phyloP scores from a whole-genome alignment of 192 early-diverging fungal genomes.

The Backusella australiensis region DNA sequence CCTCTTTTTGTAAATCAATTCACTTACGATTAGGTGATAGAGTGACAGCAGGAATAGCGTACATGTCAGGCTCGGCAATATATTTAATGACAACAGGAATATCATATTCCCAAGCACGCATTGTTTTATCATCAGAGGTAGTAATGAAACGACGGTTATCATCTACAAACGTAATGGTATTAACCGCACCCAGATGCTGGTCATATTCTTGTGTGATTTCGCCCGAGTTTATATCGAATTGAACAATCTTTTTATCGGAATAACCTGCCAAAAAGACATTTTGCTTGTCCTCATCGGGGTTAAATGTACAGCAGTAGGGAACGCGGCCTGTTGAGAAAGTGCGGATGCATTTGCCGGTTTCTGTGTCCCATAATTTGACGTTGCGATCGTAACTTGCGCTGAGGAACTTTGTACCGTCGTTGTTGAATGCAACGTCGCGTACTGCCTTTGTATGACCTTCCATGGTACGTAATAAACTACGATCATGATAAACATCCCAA shows the following conservation, averaged over 20 bases:
- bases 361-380: slow-evolving; percentile 98
- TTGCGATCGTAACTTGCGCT: slow-evolving; percentile 88
- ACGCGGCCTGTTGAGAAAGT: slow-evolving; percentile 74
- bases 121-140: slow-evolving; percentile 95
- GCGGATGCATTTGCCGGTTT: slow-evolving; percentile 88
- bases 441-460: slow-evolving; percentile 93
- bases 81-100: slow-evolving; percentile 99
- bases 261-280: slow-evolving; percentile 90
- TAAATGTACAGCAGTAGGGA: slow-evolving; percentile 89
- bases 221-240: slow-evolving; percentile 83
- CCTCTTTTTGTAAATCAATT: slow-evolving; percentile 10
- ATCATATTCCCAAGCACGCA: slow-evolving; percentile 97
- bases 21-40: slow-evolving; percentile 79
- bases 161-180: slow-evolving; percentile 96
- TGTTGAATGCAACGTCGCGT: slow-evolving; percentile 87
- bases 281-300: slow-evolving; percentile 86
- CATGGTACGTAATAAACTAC: slow-evolving; percentile 81
- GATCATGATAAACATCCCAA: slow-evolving; percentile 94
- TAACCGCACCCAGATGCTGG: slow-evolving; percentile 95
- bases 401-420: slow-evolving; percentile 82
- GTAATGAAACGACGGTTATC: slow-evolving; percentile 92
- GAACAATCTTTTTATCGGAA: slow-evolving; percentile 88
- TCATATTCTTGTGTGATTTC: slow-evolving; percentile 93
- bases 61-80: slow-evolving; percentile 95
- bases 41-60: slow-evolving; percentile 92